phyloP scores from a whole-genome alignment of 352 stramenopile species.

The Phytophthora capsici region DNA sequence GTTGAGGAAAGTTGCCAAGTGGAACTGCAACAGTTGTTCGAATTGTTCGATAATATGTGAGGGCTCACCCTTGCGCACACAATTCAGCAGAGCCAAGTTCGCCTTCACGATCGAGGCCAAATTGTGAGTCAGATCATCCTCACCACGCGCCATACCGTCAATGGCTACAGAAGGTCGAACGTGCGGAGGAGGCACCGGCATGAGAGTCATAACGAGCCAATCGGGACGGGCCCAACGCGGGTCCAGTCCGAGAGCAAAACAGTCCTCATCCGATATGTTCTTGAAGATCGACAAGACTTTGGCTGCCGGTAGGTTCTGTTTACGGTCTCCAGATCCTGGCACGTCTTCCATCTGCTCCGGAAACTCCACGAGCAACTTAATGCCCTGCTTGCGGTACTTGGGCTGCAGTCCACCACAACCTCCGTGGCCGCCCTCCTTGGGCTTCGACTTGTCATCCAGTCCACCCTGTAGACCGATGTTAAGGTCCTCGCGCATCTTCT shows the following conservation, averaged over 20 bases:
- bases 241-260: constrained; percentile 95
- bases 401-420: constrained; percentile 90
- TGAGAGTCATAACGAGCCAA: constrained; percentile 98
- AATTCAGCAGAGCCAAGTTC: constrained; percentile 96
- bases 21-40: constrained; percentile 87
- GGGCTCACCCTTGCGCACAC: constrained; percentile 95
- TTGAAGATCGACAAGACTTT: constrained; percentile 97
- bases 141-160: constrained; percentile 92
- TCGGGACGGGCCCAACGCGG: constrained; percentile 95
- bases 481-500: constrained; percentile 89
- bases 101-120: constrained; percentile 98
- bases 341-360: constrained; percentile 95
- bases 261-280: constrained; percentile 98
- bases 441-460: constrained; percentile 84
- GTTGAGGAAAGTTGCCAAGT: constrained; percentile 95
- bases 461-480: constrained; percentile 87
- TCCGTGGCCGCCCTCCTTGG: constrained; percentile 81
- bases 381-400: constrained; percentile 96
- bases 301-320: constrained; percentile 96
- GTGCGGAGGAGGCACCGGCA: constrained; percentile 98
- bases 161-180: constrained; percentile 97
- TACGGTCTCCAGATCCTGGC: constrained; percentile 94
- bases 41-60: constrained; percentile 97
- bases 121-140: constrained; percentile 99
- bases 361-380: constrained; percentile 96